Conservation (phyloP, 495 filamentous ascomycete genomes). For the Podospora pseudocomata region DNA sequence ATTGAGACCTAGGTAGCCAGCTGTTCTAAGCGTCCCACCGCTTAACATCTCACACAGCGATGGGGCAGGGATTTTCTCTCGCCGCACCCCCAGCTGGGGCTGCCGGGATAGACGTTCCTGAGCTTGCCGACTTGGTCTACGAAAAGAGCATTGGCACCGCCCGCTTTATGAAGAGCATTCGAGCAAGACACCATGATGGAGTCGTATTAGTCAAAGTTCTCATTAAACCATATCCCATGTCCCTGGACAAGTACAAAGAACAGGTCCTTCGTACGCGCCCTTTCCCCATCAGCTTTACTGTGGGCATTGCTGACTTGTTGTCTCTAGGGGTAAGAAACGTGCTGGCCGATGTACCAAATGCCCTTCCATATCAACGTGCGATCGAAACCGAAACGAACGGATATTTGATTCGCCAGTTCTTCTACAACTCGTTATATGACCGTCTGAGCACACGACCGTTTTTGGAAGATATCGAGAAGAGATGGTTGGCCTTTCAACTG, state of each 20-base stretch:
- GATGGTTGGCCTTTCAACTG: constrained; percentile 96
- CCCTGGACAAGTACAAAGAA: constrained; percentile 71
- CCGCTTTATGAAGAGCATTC: constrained; percentile 96
- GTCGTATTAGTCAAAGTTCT: constrained; percentile 90
- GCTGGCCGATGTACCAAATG: constrained; percentile 83
- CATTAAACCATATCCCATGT: constrained; percentile 82
- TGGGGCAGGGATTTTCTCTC: constrained; percentile 97
- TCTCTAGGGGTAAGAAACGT: constrained; percentile 71
- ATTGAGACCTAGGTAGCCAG: constrained; percentile 17
- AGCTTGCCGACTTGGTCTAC: constrained; percentile 83
- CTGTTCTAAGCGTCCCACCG: background rate
- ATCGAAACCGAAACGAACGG: constrained; percentile 87
- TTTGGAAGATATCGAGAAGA: constrained; percentile 95
- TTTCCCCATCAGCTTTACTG: background rate
- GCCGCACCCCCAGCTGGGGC: constrained; percentile 84
- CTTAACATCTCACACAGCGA: constrained; percentile 38
- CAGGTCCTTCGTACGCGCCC: constrained; percentile 63
- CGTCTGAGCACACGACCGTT: constrained; percentile 95
- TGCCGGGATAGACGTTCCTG: constrained; percentile 88
- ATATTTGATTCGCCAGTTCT: constrained; percentile 92
- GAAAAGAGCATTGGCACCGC: constrained; percentile 90
- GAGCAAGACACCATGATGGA: constrained; percentile 84
- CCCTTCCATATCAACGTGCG: constrained; percentile 81
- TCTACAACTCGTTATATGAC: constrained; percentile 96
- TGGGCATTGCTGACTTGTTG: constrained; percentile 17